phyloP scores from a whole-genome alignment of 306 rosid species.

The Casuarina equisetifolia region DNA sequence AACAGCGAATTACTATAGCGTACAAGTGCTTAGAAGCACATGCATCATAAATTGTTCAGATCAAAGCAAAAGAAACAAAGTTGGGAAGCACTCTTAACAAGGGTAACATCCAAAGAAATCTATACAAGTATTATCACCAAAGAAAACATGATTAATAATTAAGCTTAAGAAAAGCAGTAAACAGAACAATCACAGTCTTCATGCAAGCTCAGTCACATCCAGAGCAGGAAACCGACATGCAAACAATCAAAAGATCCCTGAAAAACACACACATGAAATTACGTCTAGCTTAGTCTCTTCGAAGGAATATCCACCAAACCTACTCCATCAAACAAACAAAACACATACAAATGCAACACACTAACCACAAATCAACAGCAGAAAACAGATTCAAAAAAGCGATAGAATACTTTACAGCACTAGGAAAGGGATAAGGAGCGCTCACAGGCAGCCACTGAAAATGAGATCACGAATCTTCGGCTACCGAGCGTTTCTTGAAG shows the following conservation, averaged over 20 bases:
- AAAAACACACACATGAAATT: background rate
- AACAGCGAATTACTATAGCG: background rate
- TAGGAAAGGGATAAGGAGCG: conserved; percentile 8
- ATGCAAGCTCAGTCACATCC: background rate
- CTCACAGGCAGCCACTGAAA: conserved; percentile 24
- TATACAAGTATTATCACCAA: background rate
- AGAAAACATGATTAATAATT: background rate
- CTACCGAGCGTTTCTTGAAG: background rate
- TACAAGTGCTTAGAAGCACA: background rate
- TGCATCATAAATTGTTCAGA: background rate
- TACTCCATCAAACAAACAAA: background rate
- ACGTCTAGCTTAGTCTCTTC: background rate
- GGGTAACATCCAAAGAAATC: background rate
- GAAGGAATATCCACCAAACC: background rate
- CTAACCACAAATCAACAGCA: background rate
- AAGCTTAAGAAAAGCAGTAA: background rate
- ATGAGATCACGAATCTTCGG: background rate
- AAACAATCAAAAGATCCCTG: background rate
- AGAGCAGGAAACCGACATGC: background rate
- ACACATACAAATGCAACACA: background rate
- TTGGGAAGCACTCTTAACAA: conserved; percentile 1
- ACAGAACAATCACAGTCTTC: background rate
- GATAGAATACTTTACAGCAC: background rate
- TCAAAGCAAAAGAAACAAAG: background rate
- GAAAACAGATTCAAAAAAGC: background rate